phyloP scores from a whole-genome alignment of 2,329 filamentous ascomycete genomes.

The Podosphaera leucotricha region DNA sequence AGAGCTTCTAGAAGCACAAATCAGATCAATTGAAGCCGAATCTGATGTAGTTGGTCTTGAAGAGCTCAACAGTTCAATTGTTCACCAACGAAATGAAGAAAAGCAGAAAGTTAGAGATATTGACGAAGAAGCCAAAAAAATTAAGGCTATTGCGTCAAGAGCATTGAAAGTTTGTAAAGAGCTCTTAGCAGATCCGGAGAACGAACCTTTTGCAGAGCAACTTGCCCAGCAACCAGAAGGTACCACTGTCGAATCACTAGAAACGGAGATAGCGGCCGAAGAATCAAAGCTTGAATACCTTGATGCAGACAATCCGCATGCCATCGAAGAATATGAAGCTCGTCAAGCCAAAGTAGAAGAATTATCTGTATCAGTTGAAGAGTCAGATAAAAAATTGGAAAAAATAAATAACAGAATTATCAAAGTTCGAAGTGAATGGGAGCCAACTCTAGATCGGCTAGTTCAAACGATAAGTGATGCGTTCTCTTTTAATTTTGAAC shows the following conservation, averaged over 20 bases:
- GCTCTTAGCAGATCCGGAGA: slow-evolving; percentile 16
- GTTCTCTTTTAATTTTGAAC: slow-evolving; percentile 79
- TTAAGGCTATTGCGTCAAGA: slow-evolving; percentile 17
- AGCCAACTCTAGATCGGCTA: slow-evolving; percentile 58
- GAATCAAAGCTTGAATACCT: slow-evolving; percentile 57
- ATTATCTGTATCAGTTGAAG: slow-evolving; percentile 30
- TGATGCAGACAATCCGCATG: slow-evolving; percentile 49
- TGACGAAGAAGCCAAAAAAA: slow-evolving; percentile 18
- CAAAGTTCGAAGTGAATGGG: slow-evolving; percentile 50
- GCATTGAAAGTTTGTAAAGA: slow-evolving; percentile 19
- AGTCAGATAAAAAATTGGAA: slow-evolving; percentile 29
- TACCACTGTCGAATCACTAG: slow-evolving; percentile 37
- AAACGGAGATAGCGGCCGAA: slow-evolving; percentile 51
- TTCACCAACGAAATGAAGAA: slow-evolving; percentile 25
- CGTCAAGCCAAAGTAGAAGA: slow-evolving; percentile 43
- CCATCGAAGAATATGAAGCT: slow-evolving; percentile 51
- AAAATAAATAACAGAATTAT: slow-evolving; percentile 33
- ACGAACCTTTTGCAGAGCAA: slow-evolving; percentile 15
- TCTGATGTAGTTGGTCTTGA: slow-evolving; percentile 56
- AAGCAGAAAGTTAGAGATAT: slow-evolving; percentile 19
- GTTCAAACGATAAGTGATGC: slow-evolving; percentile 66
- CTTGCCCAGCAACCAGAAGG: slow-evolving; percentile 22
- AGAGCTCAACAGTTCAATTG: slow-evolving; percentile 36
- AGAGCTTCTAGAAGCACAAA: slow-evolving; percentile 41
- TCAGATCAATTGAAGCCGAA: slow-evolving; percentile 54